These are phyloP conservation scores for Rutstroemia sp. DNA, from an alignment of 2,329 filamentous ascomycete genomes.

Conservation along the genomic window DNA sequence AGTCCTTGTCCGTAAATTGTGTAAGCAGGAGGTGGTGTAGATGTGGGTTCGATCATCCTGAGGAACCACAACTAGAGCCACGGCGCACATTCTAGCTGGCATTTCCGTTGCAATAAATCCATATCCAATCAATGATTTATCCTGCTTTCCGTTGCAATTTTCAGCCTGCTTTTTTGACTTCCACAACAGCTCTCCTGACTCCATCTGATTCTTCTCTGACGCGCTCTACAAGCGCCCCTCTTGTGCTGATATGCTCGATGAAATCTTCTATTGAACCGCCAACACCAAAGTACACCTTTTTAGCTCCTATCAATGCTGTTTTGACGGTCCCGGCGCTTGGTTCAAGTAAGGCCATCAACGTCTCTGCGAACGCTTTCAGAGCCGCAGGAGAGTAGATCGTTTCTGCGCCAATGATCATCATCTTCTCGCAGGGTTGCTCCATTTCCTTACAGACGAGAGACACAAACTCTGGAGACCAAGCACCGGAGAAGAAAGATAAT, in stretches of 20 bases:
- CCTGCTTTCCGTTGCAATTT: not conserved
- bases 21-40: too few relatives aligned
- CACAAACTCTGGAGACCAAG: constrained; percentile 62
- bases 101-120: too few relatives aligned
- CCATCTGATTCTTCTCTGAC: constrained; percentile 53
- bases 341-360: constrained; percentile 52
- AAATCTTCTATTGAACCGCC: constrained; percentile 77
- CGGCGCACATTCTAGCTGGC: too few relatives aligned
- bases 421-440: constrained; percentile 24
- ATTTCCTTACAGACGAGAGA: constrained; percentile 38
- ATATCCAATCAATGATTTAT: too few relatives aligned
- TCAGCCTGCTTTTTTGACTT: constrained; percentile 18
- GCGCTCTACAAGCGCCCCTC: constrained; percentile 42
- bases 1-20: too few relatives aligned
- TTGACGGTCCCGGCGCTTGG: constrained; percentile 32
- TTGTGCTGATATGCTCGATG: constrained; percentile 41
- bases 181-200: constrained; percentile 53
- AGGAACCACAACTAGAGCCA: too few relatives aligned
- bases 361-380: constrained; percentile 60
- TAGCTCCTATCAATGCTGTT: constrained; percentile 61
- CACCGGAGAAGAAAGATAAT: constrained; percentile 65
- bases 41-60: too few relatives aligned
- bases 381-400: constrained; percentile 77
- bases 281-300: constrained; percentile 78
- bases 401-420: constrained; percentile 63